A percentile compares a stretch with the other conserved stretches of the same genome.
Conservation (phyloP, 805 yeast genomes). For the Saccharomycopsis guyanensis region DNA sequence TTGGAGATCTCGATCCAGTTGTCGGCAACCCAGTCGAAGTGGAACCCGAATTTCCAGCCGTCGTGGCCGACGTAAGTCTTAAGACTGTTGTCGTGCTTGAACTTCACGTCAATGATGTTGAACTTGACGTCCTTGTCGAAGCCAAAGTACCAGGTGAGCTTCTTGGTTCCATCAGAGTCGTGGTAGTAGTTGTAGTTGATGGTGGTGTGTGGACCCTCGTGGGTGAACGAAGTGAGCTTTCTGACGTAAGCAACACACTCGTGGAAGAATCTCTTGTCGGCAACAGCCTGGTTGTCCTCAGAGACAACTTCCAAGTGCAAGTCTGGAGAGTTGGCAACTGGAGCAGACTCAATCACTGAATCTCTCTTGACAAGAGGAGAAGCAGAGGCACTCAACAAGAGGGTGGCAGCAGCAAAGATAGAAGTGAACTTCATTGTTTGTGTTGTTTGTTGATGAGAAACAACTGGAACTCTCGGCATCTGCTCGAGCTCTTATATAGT, state of each 20-base stretch:
- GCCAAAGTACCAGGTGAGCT: background rate
- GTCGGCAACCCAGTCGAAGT: conserved; percentile 15
- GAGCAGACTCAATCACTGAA: background rate
- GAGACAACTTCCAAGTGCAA: background rate
- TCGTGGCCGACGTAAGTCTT: background rate
- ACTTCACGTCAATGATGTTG: conserved; percentile 1
- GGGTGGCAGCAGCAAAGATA: background rate
- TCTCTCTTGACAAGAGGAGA: background rate
- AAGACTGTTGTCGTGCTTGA: background rate
- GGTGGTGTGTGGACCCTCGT: background rate
- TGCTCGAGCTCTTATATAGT: too few relatives aligned
- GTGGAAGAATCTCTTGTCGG: background rate
- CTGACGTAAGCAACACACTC: background rate
- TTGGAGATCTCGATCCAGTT: conserved; percentile 12
- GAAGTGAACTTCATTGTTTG: background rate
- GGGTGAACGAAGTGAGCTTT: background rate
- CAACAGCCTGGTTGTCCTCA: background rate
- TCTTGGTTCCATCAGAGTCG: background rate
- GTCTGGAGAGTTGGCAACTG: background rate
- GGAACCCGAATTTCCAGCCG: conserved; percentile 13
- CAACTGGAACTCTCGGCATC: too few relatives aligned
- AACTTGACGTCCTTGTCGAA: background rate
- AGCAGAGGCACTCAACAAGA: background rate
- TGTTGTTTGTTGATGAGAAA: too few relatives aligned
- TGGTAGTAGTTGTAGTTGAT: background rate